Base-by-base conservation (phyloP, 176 grass and related monocot species). In the Ananas comosus region DNA sequence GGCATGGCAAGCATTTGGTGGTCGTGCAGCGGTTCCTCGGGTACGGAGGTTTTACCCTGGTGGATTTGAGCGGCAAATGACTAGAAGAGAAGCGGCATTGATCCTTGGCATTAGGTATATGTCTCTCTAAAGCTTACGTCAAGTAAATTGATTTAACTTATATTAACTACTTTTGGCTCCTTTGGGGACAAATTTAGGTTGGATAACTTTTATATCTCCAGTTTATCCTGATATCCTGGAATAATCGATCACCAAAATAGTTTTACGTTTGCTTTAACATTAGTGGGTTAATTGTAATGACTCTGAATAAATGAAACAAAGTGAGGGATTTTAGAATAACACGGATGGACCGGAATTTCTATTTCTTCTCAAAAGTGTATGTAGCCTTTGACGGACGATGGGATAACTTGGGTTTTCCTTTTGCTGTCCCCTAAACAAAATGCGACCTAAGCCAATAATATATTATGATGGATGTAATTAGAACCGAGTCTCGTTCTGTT, bases 11-110 rank as follows among this genome's bases (percentile, higher is more conserved):
- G 54, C 78, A 47, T 90, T 86, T 42, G 81, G 72, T 67, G 71
- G 70, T 51, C 80, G 84, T 1, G 72, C 84, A 1, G 81, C 75
- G 12, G 77, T 82, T 67, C 86, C 89, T 49, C 77, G 22, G 11
- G 65, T 83, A 12, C 86, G 94, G 10, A 51, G 69, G 0, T 99
- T 99, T 80, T 99, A 99, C 9, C 87, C 86, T 42, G 89, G 94
- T 3, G 94, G 89, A 12, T 99, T 99, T 7, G 82, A 99, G 82
- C 85, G 63, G 14, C 70, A 93, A 53, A 99, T 93, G 94, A 90
- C 64, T n/a, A 80, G 72, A 64, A 80, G 87, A 72, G 89, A 99
- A 64, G 89, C 89, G 0, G 84, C 94, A 3, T 68, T 99, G 71
- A 93, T 99, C 77, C 86, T 99, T 48, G 94, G 89, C 23, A 69